Evolutionary conservation across 768 basidiomycete genomes (phyloP).

Genomic region (Boletus coccyginus): DNA sequence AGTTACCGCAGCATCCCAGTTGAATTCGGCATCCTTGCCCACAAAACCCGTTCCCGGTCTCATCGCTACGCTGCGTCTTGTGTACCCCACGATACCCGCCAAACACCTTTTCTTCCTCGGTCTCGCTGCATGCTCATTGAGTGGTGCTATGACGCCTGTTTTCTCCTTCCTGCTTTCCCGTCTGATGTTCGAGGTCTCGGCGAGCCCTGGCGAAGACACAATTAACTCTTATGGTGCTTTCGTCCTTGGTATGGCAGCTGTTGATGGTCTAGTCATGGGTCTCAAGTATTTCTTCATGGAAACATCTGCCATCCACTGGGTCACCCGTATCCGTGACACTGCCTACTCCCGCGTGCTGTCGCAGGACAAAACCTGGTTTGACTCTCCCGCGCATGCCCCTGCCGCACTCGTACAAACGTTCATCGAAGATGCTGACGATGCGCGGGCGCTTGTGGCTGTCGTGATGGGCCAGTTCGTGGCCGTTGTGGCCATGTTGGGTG

Average conservation of each 20-base stretch:
- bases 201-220: conserved; percentile 58
- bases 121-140: conserved; percentile 61
- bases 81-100: conserved; percentile 71
- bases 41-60: conserved; percentile 14
- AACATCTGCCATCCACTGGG: conserved; percentile 70
- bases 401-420: conserved; percentile 67
- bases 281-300: conserved; percentile 83
- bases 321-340: conserved; percentile 54
- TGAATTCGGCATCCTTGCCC: neutral
- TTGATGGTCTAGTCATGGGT: conserved; percentile 74
- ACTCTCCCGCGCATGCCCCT: conserved; percentile 58
- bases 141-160: conserved; percentile 84
- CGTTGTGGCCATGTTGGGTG: conserved; percentile 73
- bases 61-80: conserved; percentile 44
- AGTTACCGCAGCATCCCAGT: neutral
- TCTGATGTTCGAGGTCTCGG: conserved; percentile 74
- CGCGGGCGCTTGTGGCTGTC: conserved; percentile 68
- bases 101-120: conserved; percentile 73
- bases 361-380: conserved; percentile 90
- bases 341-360: conserved; percentile 59
- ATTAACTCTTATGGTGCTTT: conserved; percentile 75
- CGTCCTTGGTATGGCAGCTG: conserved; percentile 67
- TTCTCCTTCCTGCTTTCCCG: conserved; percentile 89
- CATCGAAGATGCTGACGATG: conserved; percentile 90
- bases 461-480: conserved; percentile 72